These are phyloP conservation scores for Sonneratia caseolaris DNA, from an alignment of 345 rosid species.

Conservation along the genomic window DNA sequence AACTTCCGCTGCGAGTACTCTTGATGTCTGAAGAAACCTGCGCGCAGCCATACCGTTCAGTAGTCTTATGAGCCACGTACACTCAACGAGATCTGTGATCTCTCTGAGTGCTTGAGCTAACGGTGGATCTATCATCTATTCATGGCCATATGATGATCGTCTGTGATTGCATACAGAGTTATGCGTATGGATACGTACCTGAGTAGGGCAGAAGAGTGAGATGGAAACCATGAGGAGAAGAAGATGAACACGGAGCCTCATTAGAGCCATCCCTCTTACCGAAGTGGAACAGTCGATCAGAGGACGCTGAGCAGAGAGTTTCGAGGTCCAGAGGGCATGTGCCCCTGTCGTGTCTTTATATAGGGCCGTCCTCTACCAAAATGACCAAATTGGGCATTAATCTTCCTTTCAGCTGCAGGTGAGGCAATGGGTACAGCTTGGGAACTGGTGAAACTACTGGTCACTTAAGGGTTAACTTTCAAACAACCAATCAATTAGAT, in stretches of 20 bases:
- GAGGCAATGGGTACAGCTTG: background rate
- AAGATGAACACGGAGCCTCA: background rate
- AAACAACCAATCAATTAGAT: too few species aligned
- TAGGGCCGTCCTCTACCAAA: background rate
- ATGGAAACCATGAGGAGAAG: constrained; percentile 15
- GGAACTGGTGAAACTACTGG: too few species aligned
- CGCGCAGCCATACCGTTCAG: background rate
- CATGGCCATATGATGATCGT: background rate
- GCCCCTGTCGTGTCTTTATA: too few species aligned
- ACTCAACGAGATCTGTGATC: too few species aligned
- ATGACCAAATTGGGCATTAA: background rate
- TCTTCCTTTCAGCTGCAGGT: background rate
- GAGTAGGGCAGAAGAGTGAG: constrained; percentile 22
- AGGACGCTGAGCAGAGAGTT: background rate
- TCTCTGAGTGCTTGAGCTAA: background rate
- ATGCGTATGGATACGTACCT: constrained; percentile 4
- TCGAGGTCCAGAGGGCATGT: background rate
- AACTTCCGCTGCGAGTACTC: background rate
- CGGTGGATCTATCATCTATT: background rate
- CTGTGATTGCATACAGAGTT: background rate
- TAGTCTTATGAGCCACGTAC: too few species aligned
- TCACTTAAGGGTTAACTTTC: too few species aligned
- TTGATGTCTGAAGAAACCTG: constrained; percentile 33
- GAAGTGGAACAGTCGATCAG: background rate
- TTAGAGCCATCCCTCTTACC: background rate